These are phyloP conservation scores for Colletotrichum cuscutae DNA, from an alignment of 2,329 filamentous ascomycete genomes.

Conservation along the genomic window DNA sequence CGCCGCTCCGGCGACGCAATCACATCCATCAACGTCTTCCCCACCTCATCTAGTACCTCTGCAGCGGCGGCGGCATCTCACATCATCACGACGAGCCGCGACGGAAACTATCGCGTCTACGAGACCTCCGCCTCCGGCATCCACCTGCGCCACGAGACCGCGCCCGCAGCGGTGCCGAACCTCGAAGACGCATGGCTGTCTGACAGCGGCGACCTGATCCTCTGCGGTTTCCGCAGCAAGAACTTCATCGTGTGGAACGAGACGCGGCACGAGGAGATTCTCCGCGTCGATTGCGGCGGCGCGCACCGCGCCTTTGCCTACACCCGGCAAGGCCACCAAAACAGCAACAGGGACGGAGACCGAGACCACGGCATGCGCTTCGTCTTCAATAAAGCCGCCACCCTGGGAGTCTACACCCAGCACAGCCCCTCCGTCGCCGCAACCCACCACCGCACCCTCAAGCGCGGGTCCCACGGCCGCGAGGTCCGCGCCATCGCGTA, in stretches of 20 bases:
- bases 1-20: conserved; percentile 70
- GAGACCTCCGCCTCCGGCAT: conserved; percentile 55
- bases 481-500: conserved; percentile 74
- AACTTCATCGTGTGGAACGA: conserved; percentile 87
- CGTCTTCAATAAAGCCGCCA: conserved; percentile 79
- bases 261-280: conserved; percentile 74
- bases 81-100: conserved; percentile 79
- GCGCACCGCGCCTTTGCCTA: conserved; percentile 81
- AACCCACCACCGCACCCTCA: conserved; percentile 59
- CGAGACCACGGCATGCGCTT: conserved; percentile 57
- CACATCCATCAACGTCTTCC: conserved; percentile 69
- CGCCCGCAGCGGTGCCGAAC: conserved; percentile 77
- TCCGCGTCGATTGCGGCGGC: conserved; percentile 83
- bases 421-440: conserved; percentile 36
- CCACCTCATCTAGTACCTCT: conserved; percentile 38
- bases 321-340: conserved; percentile 35
- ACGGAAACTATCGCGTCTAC: conserved; percentile 80
- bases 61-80: conserved; percentile 43
- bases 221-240: conserved; percentile 85
- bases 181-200: conserved; percentile 78
- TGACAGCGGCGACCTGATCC: conserved; percentile 64
- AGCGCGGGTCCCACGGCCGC: conserved; percentile 81
- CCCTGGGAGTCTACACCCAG: conserved; percentile 60
- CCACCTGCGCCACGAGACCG: conserved; percentile 74
- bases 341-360: conserved; percentile 37